Base-by-base conservation (phyloP, 352 stramenopile species). In the Pythium aquatile region DNA sequence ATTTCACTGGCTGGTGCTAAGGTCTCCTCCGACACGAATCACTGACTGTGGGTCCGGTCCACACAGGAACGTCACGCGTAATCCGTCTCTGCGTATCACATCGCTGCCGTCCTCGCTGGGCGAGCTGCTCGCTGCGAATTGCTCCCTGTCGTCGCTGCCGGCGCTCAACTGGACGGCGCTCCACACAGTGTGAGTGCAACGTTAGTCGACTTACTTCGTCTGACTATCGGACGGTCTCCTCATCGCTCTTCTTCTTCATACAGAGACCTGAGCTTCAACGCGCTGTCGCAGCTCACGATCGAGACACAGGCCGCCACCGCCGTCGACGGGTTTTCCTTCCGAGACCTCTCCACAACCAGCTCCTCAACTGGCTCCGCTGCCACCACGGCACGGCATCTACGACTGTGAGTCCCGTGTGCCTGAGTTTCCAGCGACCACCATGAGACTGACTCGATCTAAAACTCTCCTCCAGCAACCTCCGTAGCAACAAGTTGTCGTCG, bases 201-300 rank as follows among this genome's bases (percentile, higher is more conserved):
- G 20, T 24, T 24, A 24, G 20, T 24, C 20, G 20, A 24, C 20
- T 24, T 24, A 24, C 20, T 24, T 24, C 20, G 20, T 24, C 20
- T 24, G 20, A 24, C 20, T 24, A 24, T 24, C 20, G 20, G 51
- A 42, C 17, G 29, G 35, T 14, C 35, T n/a, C 8, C 35, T 32
- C 55, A 40, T 40, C 10, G 7, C 29, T 56, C 17, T 6, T 8
- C 4, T n/a, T 42, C 13, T 30, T 10, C 13, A 1, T 16, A 5
- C 28, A 62, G 55, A 7, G 42, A 62, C 28, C 44, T 62, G 39
- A 46, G 55, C 28, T 40, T 42, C 55, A 62, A 62, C 29, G 10
- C 9, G 24, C 40, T 62, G 3, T 26, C 35, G 13, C 20, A 40
- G 26, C 39, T 62, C 11, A 29, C 30, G 20, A 14, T 46, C 14